A percentile compares a stretch with the other conserved stretches of the same genome.
Conservation (phyloP, 2,329 filamentous ascomycete species). For the Fusarium papillatum region DNA sequence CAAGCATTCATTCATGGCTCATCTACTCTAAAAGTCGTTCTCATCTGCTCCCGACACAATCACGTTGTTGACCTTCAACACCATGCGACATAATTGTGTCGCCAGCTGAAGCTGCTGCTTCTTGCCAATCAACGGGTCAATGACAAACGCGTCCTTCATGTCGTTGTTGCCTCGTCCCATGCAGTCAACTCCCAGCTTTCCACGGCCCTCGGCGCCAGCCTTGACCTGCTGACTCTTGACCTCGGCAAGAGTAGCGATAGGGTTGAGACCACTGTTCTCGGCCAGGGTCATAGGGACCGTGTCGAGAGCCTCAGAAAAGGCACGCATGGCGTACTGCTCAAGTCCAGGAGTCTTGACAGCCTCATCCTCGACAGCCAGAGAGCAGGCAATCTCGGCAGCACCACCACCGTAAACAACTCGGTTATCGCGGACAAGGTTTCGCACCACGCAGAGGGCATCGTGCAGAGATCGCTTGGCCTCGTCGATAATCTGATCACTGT, state of each 20-base stretch:
- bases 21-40: slow-evolving; percentile 79
- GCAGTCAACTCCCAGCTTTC: slow-evolving; percentile 93
- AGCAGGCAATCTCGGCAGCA: slow-evolving; percentile 97
- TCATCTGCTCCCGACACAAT: slow-evolving; percentile 92
- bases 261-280: slow-evolving; percentile 96
- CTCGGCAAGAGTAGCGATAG: slow-evolving; percentile 93
- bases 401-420: slow-evolving; percentile 98
- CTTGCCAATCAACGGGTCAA: slow-evolving; percentile 98
- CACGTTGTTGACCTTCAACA: slow-evolving; percentile 97
- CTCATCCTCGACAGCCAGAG: slow-evolving; percentile 93
- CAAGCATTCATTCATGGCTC: slow-evolving; percentile 40
- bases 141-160: slow-evolving; percentile 98
- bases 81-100: slow-evolving; percentile 98
- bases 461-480: slow-evolving; percentile 98
- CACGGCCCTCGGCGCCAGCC: slow-evolving; percentile 63
- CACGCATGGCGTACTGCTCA: slow-evolving; percentile 99
- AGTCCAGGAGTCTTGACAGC: slow-evolving; percentile 96
- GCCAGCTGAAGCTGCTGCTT: slow-evolving; percentile 96
- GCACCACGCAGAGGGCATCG: slow-evolving; percentile 96
- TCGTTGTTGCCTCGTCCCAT: slow-evolving; percentile 96
- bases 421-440: slow-evolving; percentile 96
- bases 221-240: slow-evolving; percentile 98
- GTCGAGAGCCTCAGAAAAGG: slow-evolving; percentile 95
- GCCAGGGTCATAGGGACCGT: slow-evolving; percentile 94
- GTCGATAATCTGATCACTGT: slow-evolving; percentile 85